Base-by-base conservation (phyloP, 495 filamentous ascomycete species). In the Hypoxylon lienhwacheense region DNA sequence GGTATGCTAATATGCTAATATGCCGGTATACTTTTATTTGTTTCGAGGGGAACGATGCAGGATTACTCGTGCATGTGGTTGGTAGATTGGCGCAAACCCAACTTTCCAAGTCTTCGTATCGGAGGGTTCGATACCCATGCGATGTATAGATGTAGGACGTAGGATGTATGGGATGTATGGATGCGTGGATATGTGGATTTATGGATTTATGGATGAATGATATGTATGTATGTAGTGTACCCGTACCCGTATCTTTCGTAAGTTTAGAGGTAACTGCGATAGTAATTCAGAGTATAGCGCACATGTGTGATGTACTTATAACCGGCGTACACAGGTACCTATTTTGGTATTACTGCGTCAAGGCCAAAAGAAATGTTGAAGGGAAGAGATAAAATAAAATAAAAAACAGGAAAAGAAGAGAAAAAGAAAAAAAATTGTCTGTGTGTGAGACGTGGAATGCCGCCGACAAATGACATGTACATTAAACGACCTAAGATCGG, bases 61-160 rank as follows among this genome's bases (percentile, higher is more conserved):
- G 53, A 64, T 61, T 63, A 61, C 60, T 64, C 64, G 58, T 45
- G 64, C 53, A 55, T 66, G 45, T 66, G 46, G 61, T 64, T 66
- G 60, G 60, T 46, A 61, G 64, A 61, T 61, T 64, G 49, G 48
- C 64, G 61, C 57, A 61, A 61, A 61, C 57, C 64, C 56, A 55
- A 49, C 40, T 66, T 66, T 46, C 47, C 59, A 63, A 59, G 50
- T 52, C 43, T 59, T 55, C 55, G 55, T 59, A 53, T 59, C 47
- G 55, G 57, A 45, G 55, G 57, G 51, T 28, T 59, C 41, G 42
- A 57, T 40, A 47, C 43, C 42, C n/a, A n/a, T n/a, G n/a, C n/a
- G n/a, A n/a, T n/a, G n/a, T n/a, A 59, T 43, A 34, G 40, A 43
- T 36, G 22, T 41, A 32, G 35, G 20, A 16, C 21, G 19, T 21